Evolutionary conservation across 148 eudicot genomes (phyloP).

Genomic region (Oxyria digyna): DNA sequence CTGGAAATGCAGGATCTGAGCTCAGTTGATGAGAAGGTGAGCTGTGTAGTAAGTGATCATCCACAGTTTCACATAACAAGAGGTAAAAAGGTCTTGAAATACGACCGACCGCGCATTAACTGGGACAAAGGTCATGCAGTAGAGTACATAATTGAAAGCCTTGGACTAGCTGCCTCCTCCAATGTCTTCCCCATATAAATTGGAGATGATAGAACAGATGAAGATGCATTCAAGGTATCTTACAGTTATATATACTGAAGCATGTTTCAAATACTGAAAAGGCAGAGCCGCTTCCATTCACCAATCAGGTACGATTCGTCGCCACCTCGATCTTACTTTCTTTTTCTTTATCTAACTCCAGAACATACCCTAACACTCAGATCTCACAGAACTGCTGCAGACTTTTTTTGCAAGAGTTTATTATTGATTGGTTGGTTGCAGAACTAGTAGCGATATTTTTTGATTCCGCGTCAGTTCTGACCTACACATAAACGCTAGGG

Average conservation of each 20-base stretch:
- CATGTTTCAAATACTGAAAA: not conserved
- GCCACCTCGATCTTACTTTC: not conserved
- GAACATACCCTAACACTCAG: not conserved
- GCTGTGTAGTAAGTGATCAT: slow-evolving; percentile 21
- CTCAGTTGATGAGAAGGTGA: slow-evolving; percentile 26
- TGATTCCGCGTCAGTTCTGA: too few relatives aligned
- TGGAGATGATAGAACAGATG: slow-evolving; percentile 69
- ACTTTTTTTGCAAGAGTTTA: too few relatives aligned
- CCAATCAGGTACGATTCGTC: not conserved
- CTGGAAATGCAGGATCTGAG: slow-evolving; percentile 25
- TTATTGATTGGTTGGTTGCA: not conserved
- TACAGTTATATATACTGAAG: not conserved
- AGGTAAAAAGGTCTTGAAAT: slow-evolving; percentile 60
- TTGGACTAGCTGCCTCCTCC: slow-evolving; percentile 20
- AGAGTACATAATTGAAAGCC: slow-evolving; percentile 39
- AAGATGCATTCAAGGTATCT: slow-evolving; percentile 63
- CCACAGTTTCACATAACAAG: slow-evolving; percentile 33
- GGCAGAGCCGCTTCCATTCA: not conserved
- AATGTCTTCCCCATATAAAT: slow-evolving; percentile 55
- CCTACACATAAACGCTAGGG: not conserved
- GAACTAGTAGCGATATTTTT: not conserved
- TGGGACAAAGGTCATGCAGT: slow-evolving; percentile 68
- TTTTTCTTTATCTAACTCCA: not conserved
- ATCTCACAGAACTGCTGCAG: not conserved
- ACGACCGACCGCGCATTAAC: slow-evolving; percentile 42